Evolutionary conservation across 2,329 filamentous ascomycete species (phyloP).

Genomic region (Sarocladium strictum): DNA sequence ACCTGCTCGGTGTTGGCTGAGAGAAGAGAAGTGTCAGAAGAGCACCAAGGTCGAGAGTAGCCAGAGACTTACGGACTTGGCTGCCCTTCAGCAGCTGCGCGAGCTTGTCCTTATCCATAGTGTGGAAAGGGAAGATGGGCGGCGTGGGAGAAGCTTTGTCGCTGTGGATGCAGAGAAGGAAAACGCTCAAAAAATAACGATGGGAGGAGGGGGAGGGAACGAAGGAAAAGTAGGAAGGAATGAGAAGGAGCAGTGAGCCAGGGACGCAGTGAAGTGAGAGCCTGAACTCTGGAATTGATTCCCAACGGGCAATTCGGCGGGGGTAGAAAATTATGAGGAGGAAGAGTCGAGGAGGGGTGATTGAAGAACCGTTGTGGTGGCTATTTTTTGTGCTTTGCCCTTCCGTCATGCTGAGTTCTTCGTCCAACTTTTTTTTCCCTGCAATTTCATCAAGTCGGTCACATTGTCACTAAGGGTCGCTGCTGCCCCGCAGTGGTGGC

Average conservation of each 20-base stretch:
- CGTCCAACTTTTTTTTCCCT: constrained; percentile 6
- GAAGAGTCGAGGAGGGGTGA: constrained; percentile 4
- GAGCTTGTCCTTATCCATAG: constrained; percentile 61
- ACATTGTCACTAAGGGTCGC: not conserved
- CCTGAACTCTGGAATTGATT: not conserved
- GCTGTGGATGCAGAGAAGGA: not conserved
- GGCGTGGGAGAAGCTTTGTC: not conserved
- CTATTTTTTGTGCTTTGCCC: not conserved
- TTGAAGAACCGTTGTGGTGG: not conserved
- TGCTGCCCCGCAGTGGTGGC: constrained; percentile 5
- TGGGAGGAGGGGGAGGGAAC: not conserved
- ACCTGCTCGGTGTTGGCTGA: constrained; percentile 82
- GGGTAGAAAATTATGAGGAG: not conserved
- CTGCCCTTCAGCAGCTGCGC: constrained; percentile 81
- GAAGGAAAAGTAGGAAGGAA: constrained; percentile 10
- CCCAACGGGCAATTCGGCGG: not conserved
- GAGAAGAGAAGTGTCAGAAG: constrained; percentile 26
- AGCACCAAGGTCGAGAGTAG: constrained; percentile 8
- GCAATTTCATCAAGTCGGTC: not conserved
- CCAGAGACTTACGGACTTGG: constrained; percentile 66
- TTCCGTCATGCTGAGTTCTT: not conserved
- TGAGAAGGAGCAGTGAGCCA: constrained; percentile 9
- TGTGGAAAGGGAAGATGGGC: not conserved
- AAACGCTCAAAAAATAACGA: constrained; percentile 2
- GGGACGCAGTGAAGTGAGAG: not conserved